Percentiles rank a stretch among this genome's conserved stretches.
These are phyloP conservation scores for Handroanthus guayacan DNA, from an alignment of 257 asterid genomes.

Conservation along the genomic window DNA sequence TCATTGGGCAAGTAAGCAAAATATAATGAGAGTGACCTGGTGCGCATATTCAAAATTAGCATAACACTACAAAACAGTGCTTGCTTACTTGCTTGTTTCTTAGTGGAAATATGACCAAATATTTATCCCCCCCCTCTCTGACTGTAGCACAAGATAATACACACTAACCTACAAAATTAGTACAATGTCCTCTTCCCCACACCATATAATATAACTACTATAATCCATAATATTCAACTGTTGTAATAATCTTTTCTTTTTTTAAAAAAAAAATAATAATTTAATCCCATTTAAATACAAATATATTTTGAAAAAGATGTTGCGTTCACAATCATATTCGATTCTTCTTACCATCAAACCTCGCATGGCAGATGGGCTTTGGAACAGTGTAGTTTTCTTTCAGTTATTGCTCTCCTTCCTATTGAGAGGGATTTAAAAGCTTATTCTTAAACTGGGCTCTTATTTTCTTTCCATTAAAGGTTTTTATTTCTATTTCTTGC, in stretches of 20 bases:
- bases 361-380: conserved; percentile 43
- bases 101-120: conserved; percentile 61
- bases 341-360: conserved; percentile 41
- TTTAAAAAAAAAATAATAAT: not conserved
- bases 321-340: conserved; percentile 59
- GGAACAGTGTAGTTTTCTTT: conserved; percentile 36
- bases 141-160: conserved; percentile 59
- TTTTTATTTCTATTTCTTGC: conserved; percentile 31
- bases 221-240: conserved; percentile 27
- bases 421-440: conserved; percentile 32
- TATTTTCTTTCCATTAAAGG: conserved; percentile 40
- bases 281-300: conserved; percentile 49
- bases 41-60: conserved; percentile 63
- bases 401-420: conserved; percentile 26
- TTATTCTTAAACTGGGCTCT: conserved; percentile 36
- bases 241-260: not conserved
- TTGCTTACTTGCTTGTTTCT: conserved; percentile 31
- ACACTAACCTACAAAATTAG: conserved; percentile 36
- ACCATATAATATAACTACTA: not conserved
- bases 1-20: conserved; percentile 36
- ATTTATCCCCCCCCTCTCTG: conserved; percentile 15
- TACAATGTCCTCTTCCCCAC: conserved; percentile 35
- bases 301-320: conserved; percentile 45
- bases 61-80: conserved; percentile 35
- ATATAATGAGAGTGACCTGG: conserved; percentile 62